Conservation (phyloP, 306 rosid species). For the Ochetophila trinervis region DNA sequence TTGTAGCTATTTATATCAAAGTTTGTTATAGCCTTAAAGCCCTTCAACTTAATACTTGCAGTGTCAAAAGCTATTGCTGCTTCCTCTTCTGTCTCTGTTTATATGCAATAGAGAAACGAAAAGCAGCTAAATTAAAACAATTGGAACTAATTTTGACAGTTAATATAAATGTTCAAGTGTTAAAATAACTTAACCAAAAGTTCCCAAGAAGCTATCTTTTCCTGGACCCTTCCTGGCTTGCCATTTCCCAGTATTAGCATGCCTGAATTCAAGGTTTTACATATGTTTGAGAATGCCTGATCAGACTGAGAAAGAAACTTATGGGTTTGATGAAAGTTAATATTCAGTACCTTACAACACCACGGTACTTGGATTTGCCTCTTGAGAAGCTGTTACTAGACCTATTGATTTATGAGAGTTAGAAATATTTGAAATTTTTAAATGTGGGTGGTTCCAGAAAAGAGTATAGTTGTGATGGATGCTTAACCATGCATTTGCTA, state of each 20-base stretch:
- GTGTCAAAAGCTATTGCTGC: conserved; percentile 23
- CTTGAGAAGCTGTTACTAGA: conserved; percentile 23
- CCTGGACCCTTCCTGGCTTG: conserved; percentile 25
- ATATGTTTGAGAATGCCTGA: too few relatives aligned
- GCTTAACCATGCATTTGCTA: not conserved
- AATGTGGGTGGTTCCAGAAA: too few relatives aligned
- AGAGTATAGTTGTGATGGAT: too few relatives aligned
- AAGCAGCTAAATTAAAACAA: not conserved
- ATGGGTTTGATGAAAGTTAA: not conserved
- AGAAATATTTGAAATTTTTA: too few relatives aligned
- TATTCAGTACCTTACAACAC: conserved; percentile 14
- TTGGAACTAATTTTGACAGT: too few relatives aligned
- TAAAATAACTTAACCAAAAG: conserved; percentile 9
- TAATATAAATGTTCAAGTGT: not conserved
- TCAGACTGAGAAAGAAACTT: not conserved
- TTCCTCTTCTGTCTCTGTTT: conserved; percentile 19
- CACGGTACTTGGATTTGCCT: conserved; percentile 21
- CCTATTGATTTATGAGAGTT: not conserved
- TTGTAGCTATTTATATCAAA: conserved; percentile 18
- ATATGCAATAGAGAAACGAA: not conserved
- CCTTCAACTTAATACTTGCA: conserved; percentile 21
- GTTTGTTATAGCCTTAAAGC: conserved; percentile 16
- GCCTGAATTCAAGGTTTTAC: conserved; percentile 12
- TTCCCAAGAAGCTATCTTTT: conserved; percentile 24
- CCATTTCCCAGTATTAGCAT: conserved; percentile 13